phyloP scores from a whole-genome alignment of 768 basidiomycete genomes.

The Fomitopsis serialis region DNA sequence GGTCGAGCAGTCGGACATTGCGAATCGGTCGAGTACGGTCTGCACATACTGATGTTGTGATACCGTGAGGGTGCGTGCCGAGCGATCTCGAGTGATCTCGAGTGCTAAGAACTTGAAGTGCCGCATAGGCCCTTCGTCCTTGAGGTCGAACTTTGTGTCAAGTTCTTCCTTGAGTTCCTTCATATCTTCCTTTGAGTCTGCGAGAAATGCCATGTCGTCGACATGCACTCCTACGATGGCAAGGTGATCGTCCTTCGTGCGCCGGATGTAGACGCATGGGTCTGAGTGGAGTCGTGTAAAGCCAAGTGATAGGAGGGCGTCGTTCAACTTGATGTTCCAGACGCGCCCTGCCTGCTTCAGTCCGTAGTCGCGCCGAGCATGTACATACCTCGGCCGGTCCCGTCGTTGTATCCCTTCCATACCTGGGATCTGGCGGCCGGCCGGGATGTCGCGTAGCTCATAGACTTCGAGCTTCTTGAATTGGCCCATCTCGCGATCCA shows the following conservation, averaged over 20 bases:
- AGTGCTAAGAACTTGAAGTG: constrained; percentile 17
- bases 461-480: constrained; percentile 21
- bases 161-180: constrained; percentile 4
- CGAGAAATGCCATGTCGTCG: constrained; percentile 13
- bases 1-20: constrained; percentile 15
- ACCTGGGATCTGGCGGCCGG: constrained; percentile 20
- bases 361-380: constrained; percentile 5
- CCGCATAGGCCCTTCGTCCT: constrained; percentile 6
- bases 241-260: neutral
- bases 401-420: constrained; percentile 7
- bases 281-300: neutral
- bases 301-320: neutral
- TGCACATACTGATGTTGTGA: constrained; percentile 22
- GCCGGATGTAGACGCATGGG: neutral
- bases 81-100: constrained; percentile 14
- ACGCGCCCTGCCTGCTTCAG: constrained; percentile 9
- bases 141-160: constrained; percentile 9
- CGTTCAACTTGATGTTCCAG: constrained; percentile 14
- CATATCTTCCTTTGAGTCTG: neutral
- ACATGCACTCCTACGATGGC: constrained; percentile 10
- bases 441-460: constrained; percentile 9
- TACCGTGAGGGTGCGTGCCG: constrained; percentile 14
- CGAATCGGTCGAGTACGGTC: constrained; percentile 15
- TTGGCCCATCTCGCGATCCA: constrained; percentile 7
- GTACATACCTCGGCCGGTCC: neutral